A percentile compares a stretch with the other conserved stretches of the same genome.
These are phyloP conservation scores for Macrophomina tecta DNA, from an alignment of 2,329 filamentous ascomycete genomes.

Conservation along the genomic window DNA sequence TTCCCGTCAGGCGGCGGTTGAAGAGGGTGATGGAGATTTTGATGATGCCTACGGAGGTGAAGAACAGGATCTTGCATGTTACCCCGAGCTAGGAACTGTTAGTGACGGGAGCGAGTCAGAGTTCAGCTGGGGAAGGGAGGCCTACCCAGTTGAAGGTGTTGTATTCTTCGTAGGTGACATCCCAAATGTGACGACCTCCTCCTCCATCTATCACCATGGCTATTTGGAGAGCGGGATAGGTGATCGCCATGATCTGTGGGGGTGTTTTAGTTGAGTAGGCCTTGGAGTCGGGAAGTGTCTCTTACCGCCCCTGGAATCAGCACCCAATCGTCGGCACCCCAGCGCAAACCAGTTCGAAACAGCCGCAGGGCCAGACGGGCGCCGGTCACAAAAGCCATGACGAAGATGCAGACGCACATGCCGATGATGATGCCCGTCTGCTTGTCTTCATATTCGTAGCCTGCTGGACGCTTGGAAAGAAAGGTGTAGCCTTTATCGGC, in stretches of 20 bases:
- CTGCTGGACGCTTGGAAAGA: slow-evolving; percentile 15
- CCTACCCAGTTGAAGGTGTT: slow-evolving; percentile 34
- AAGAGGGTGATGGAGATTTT: slow-evolving; percentile 48
- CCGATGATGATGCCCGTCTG: slow-evolving; percentile 37
- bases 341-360: slow-evolving; percentile 35
- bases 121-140: no score
- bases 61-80: slow-evolving; percentile 38
- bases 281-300: neutral
- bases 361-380: slow-evolving; percentile 38
- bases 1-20: slow-evolving; percentile 44
- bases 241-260: slow-evolving; percentile 33
- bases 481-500: slow-evolving; percentile 29
- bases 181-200: slow-evolving; percentile 39
- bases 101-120: neutral
- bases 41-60: slow-evolving; percentile 41
- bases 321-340: slow-evolving; percentile 44
- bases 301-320: slow-evolving; percentile 43
- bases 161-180: slow-evolving; percentile 44
- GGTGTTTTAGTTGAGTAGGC: neutral
- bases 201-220: slow-evolving; percentile 36
- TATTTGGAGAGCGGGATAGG: slow-evolving; percentile 39
- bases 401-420: slow-evolving; percentile 38
- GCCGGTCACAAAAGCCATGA: slow-evolving; percentile 39
- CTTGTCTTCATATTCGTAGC: slow-evolving; percentile 37
- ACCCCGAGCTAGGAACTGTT: slow-evolving; percentile 30